These are phyloP conservation scores for Penicillium cinerascens DNA, from an alignment of 495 filamentous ascomycete species.

Conservation along the genomic window DNA sequence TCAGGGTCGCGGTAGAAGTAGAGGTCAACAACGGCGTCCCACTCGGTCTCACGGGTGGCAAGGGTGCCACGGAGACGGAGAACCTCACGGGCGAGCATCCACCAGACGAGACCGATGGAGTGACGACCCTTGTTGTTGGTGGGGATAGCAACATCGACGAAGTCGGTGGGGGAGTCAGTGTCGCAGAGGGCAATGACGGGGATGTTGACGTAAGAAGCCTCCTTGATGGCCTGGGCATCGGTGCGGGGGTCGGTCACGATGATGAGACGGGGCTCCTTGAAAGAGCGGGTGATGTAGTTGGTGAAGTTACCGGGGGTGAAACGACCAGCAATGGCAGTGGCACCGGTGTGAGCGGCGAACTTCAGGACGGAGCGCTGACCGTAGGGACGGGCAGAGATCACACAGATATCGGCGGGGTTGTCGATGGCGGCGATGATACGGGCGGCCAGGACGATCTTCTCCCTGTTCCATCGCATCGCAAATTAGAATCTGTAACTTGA, in stretches of 20 bases:
- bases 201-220: conserved; percentile 99
- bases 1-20: conserved; percentile 99
- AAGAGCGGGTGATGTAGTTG: conserved; percentile 99
- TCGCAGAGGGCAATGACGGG: conserved; percentile 98
- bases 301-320: conserved; percentile 99
- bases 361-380: conserved; percentile 99
- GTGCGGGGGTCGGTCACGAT: conserved; percentile 99
- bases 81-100: conserved; percentile 99
- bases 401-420: conserved; percentile 98
- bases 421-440: conserved; percentile 98
- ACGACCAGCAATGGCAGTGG: conserved; percentile 95
- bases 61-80: conserved; percentile 96
- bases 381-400: conserved; percentile 98
- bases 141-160: conserved; percentile 98
- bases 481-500: conserved; percentile 21
- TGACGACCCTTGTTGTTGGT: conserved; percentile 99
- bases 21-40: conserved; percentile 98
- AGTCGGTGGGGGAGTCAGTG: conserved; percentile 98
- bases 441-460: conserved; percentile 98
- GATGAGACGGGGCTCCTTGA: conserved; percentile 99
- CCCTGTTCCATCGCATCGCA: conserved; percentile 56
- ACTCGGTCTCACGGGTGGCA: conserved; percentile 87
- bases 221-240: conserved; percentile 99
- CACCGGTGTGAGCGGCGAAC: conserved; percentile 96
- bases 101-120: conserved; percentile 97